phyloP scores from a whole-genome alignment of 352 stramenopile species.

The Aphanomyces invadans region DNA sequence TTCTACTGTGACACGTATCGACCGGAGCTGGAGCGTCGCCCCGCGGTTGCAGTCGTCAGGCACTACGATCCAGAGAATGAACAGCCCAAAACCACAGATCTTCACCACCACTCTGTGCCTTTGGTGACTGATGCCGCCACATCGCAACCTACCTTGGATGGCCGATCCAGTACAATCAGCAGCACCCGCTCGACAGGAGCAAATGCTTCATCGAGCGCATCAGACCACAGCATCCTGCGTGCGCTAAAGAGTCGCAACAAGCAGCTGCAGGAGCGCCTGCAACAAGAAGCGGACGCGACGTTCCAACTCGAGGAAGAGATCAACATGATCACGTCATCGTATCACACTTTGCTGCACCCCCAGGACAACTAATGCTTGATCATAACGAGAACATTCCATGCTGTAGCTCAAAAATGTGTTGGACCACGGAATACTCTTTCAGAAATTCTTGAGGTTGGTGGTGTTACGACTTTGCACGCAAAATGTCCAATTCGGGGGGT shows the following conservation, averaged over 20 bases:
- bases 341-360: slow-evolving; percentile 15
- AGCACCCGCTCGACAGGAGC: neutral
- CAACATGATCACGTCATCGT: slow-evolving; percentile 41
- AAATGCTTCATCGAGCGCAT: neutral
- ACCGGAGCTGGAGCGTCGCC: neutral
- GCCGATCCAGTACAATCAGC: neutral
- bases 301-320: slow-evolving; percentile 67
- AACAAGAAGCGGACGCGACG: slow-evolving; percentile 62
- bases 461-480: neutral
- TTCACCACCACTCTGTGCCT: slow-evolving; percentile 32
- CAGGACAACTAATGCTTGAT: slow-evolving; percentile 5
- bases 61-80: neutral
- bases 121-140: too few species aligned
- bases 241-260: slow-evolving; percentile 71
- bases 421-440: too few species aligned
- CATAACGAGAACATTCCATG: neutral
- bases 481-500: neutral
- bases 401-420: too few species aligned
- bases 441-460: neutral
- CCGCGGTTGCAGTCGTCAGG: neutral
- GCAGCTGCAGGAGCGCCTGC: slow-evolving; percentile 61
- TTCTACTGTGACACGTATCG: neutral
- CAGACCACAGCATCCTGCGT: slow-evolving; percentile 60
- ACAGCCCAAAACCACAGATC: slow-evolving; percentile 25
- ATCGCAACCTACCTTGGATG: too few species aligned